Conservation (phyloP, 257 asterid species). For the Fraxinus excelsior region DNA sequence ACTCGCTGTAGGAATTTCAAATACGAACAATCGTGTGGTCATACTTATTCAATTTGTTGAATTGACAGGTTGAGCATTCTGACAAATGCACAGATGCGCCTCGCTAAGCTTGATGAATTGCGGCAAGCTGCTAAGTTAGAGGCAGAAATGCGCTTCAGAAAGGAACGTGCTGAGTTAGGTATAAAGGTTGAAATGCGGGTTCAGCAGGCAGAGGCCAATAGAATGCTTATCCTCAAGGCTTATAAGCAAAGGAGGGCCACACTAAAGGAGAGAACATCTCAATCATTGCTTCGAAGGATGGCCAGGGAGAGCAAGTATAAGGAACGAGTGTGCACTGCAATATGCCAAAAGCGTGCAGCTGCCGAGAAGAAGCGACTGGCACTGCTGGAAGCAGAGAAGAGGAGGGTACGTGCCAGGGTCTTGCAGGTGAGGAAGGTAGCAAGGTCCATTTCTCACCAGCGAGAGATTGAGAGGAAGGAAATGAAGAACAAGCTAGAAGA, state of each 20-base stretch:
- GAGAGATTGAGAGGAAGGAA: constrained; percentile 78
- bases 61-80: constrained; percentile 69
- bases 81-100: constrained; percentile 76
- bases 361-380: constrained; percentile 85
- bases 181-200: constrained; percentile 81
- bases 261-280: constrained; percentile 83
- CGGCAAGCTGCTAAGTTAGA: constrained; percentile 84
- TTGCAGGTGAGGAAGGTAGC: constrained; percentile 79
- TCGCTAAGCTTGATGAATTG: constrained; percentile 86
- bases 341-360: constrained; percentile 84
- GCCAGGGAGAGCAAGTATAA: constrained; percentile 86
- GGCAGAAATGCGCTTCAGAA: constrained; percentile 70
- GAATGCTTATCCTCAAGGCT: constrained; percentile 78
- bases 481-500: constrained; percentile 80
- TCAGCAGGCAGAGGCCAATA: constrained; percentile 87
- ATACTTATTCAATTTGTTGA: constrained; percentile 17
- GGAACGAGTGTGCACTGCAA: constrained; percentile 84
- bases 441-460: constrained; percentile 58
- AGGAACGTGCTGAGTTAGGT: constrained; percentile 84
- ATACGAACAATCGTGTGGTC: neutral
- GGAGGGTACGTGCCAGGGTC: constrained; percentile 69
- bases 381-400: constrained; percentile 89
- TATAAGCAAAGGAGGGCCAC: constrained; percentile 77
- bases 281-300: constrained; percentile 63
- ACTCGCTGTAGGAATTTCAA: neutral